Percentiles rank a stretch among this genome's conserved stretches.
Evolutionary conservation across 208 protist species (phyloP).

Genomic region (Acanthamoeba royreba): DNA sequence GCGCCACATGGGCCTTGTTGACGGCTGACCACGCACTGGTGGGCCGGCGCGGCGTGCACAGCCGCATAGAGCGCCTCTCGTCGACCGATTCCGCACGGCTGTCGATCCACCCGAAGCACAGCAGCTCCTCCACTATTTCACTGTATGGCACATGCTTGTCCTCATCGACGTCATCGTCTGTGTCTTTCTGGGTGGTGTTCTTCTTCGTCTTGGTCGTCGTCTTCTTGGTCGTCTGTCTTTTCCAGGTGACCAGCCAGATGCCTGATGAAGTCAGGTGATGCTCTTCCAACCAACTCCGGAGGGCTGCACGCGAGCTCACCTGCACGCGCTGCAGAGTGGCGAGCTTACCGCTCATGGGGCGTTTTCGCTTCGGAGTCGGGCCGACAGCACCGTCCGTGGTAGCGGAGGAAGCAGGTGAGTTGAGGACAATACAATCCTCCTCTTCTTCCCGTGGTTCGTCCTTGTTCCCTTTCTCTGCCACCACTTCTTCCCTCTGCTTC

Average conservation of each 20-base stretch:
- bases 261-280: not conserved
- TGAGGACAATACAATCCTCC: too few relatives aligned
- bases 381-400: too few relatives aligned
- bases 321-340: not conserved
- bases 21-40: not conserved
- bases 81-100: not conserved
- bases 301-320: not conserved
- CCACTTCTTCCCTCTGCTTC: too few relatives aligned
- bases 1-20: not conserved
- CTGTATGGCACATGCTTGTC: not conserved
- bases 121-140: not conserved
- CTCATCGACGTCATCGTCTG: not conserved
- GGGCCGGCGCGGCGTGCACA: not conserved
- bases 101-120: slow-evolving; percentile 1
- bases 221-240: not conserved
- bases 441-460: too few relatives aligned
- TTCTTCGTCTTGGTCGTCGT: too few relatives aligned
- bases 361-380: too few relatives aligned
- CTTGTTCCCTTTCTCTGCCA: too few relatives aligned
- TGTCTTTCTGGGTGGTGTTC: too few relatives aligned
- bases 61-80: not conserved
- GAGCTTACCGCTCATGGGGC: not conserved
- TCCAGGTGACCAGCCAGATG: not conserved
- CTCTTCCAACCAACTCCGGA: not conserved
- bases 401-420: too few relatives aligned